These are phyloP conservation scores for Physcia stellaris DNA, from an alignment of 495 filamentous ascomycete species.

Conservation along the genomic window DNA sequence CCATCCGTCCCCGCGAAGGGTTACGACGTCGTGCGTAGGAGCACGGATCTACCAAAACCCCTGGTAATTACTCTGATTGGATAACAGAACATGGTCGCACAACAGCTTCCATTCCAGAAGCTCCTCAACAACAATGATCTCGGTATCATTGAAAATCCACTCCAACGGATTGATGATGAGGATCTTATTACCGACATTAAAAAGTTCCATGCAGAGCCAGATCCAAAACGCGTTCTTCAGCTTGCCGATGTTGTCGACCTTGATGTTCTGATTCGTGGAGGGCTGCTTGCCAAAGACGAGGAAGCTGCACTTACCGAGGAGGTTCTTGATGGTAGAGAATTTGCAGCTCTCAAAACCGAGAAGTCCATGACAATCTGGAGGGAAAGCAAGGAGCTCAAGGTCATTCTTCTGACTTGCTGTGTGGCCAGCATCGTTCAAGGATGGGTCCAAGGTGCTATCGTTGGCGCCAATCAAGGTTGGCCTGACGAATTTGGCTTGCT, in stretches of 20 bases:
- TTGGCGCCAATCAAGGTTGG: slow-evolving; percentile 8
- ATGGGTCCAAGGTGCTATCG: slow-evolving; percentile 9
- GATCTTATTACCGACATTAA: slow-evolving; percentile 5
- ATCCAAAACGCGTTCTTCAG: no score
- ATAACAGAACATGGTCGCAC: no score
- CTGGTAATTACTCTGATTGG: no score
- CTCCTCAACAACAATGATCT: slow-evolving; percentile 5
- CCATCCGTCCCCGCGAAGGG: no score
- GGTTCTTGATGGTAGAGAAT: slow-evolving; percentile 1
- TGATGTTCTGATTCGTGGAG: slow-evolving; percentile 8
- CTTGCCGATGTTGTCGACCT: slow-evolving; percentile 7
- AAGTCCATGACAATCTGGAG: slow-evolving; percentile 8
- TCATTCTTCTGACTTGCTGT: slow-evolving; percentile 9
- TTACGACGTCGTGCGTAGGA: no score
- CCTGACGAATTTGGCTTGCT: slow-evolving; percentile 3
- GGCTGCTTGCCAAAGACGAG: slow-evolving; percentile 7
- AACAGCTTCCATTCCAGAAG: slow-evolving; percentile 5
- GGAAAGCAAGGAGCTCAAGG: slow-evolving; percentile 12
- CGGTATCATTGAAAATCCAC: slow-evolving; percentile 5
- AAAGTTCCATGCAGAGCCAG: slow-evolving; percentile 7
- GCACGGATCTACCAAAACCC: no score
- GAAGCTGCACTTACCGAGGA: slow-evolving; percentile 1
- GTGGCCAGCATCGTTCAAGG: slow-evolving; percentile 12
- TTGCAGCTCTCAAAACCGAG: slow-evolving; percentile 9
- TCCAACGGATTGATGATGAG: slow-evolving; percentile 6